phyloP scores from a whole-genome alignment of 139 green algal species.

The Eudorina sp. region DNA sequence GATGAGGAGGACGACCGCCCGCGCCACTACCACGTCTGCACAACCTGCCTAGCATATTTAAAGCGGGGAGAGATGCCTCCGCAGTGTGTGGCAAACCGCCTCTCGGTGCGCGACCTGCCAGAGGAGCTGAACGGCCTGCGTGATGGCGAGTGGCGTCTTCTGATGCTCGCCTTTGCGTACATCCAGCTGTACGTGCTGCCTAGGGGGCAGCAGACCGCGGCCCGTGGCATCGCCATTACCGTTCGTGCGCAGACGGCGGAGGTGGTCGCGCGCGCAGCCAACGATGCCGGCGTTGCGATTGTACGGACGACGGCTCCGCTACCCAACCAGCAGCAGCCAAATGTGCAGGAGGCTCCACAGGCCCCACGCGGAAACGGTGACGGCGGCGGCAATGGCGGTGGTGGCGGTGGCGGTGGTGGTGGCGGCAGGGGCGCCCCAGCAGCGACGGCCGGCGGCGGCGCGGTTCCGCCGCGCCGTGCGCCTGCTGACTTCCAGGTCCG shows the following conservation, averaged over 20 bases:
- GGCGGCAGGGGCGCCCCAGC: too few relatives aligned
- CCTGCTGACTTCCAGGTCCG: neutral
- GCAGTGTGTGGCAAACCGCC: neutral
- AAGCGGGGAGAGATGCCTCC: neutral
- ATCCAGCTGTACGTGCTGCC: neutral
- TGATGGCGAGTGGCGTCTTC: neutral
- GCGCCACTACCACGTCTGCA: neutral
- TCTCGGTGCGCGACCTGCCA: neutral
- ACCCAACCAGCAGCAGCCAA: neutral
- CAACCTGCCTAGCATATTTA: neutral
- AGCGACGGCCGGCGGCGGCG: neutral
- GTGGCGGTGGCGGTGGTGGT: too few relatives aligned
- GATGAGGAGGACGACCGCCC: neutral
- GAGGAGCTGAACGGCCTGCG: neutral
- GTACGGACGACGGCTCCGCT: neutral
- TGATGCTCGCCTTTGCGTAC: neutral
- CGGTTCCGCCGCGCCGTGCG: neutral
- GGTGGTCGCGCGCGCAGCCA: neutral
- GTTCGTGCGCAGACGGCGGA: neutral
- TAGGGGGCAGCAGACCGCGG: neutral
- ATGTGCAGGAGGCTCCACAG: neutral
- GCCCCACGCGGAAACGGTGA: neutral
- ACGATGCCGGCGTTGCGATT: neutral
- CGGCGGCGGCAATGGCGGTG: too few relatives aligned
- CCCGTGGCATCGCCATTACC: conserved; percentile 4